Conservation (phyloP, 176 grass and related monocot species). For the Zoysia pacifica region DNA sequence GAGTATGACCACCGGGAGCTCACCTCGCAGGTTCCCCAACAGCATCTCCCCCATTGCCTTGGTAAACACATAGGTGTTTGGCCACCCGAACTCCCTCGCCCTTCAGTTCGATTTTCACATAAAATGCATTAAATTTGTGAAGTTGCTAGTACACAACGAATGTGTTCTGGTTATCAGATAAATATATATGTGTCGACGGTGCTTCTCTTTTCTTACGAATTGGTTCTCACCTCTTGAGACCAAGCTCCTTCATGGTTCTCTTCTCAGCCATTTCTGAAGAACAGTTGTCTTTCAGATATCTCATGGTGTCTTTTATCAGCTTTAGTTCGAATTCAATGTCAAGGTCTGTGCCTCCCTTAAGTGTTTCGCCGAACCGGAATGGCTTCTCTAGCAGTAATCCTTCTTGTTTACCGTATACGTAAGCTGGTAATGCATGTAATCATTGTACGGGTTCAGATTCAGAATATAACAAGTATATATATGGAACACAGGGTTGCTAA, state of each 20-base stretch:
- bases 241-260: slow-evolving; percentile 71
- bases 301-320: slow-evolving; percentile 49
- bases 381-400: slow-evolving; percentile 59
- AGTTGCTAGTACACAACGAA: too few species aligned
- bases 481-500: not conserved
- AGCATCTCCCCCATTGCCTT: slow-evolving; percentile 85
- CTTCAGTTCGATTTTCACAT: slow-evolving; percentile 17
- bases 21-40: slow-evolving; percentile 47
- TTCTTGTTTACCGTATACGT: slow-evolving; percentile 52
- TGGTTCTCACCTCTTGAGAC: slow-evolving; percentile 53
- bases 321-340: slow-evolving; percentile 59
- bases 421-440: slow-evolving; percentile 4
- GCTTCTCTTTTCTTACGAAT: not conserved
- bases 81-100: slow-evolving; percentile 66
- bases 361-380: slow-evolving; percentile 49
- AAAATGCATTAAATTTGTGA: not conserved
- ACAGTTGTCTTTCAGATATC: slow-evolving; percentile 13
- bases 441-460: not conserved
- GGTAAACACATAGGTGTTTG: slow-evolving; percentile 80
- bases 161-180: not conserved
- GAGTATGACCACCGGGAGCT: slow-evolving; percentile 58
- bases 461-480: not conserved
- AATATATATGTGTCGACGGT: not conserved
- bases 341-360: slow-evolving; percentile 38
- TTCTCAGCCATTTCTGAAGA: slow-evolving; percentile 28